Evolutionary conservation across 441 rosid genomes (phyloP), one percentile per base, ranked within the genome.

Genomic region (Adansonia madagascariensis): DNA sequence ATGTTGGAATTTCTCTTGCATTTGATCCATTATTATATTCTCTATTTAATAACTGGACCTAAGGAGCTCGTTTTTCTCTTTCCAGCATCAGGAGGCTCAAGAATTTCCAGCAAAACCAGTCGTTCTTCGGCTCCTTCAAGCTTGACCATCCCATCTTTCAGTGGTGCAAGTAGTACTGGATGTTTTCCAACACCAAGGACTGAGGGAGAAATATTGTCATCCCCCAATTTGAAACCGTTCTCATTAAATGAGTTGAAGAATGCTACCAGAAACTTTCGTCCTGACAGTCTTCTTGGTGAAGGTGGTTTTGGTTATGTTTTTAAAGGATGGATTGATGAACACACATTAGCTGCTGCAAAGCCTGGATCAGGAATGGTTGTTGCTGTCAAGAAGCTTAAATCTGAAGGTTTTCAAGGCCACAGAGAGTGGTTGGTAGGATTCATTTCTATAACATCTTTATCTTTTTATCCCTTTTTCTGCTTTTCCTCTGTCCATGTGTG

Each of bases 221-320:
- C 89, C 56, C 88, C 92, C 27, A 87, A 88, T 77, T 81, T 90
- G 71, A 90, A 90, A 80, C 85, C 92, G 9, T 90, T 90, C 78
- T 50, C 86, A 3, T 88, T 86, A 82, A 84, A 77, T 59, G 94
- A 90, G 68, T 86, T 90, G 43, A 89, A 80, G 83, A 86, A 71
- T 74, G 94, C 92, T 47, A 88, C 94, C 14, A 85, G 92, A 78
- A 90, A 90, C 85, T 90, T 87, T 74, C 89, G 91, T 53, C 82
- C 88, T 1, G 88, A 80, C 67, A 87, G 86, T 80, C 88, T 90
- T 62, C 87, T 90, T 3, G 94, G 92, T 47, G 94, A 88, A 81
- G 94, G 94, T 14, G 94, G 94, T 74, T 90, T 90, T 80, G 94
- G 92, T 66, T 88, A 69, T 77, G 94, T 90, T 55, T 88, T 81